phyloP scores from a whole-genome alignment of 2,329 filamentous ascomycete species.

The Xylariaceae sp. region DNA sequence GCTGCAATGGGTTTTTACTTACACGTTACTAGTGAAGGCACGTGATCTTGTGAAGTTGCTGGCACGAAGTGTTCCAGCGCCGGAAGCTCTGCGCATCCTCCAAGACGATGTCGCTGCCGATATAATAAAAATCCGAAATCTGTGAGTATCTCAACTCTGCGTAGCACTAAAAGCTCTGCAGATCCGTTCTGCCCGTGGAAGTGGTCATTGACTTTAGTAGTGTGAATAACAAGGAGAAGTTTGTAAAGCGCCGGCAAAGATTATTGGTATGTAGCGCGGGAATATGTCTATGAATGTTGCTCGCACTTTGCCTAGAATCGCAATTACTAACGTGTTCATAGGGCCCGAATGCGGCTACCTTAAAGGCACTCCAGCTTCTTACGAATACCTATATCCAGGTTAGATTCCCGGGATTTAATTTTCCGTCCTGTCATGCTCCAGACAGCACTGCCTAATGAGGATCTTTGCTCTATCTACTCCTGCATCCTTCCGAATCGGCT shows the following conservation, averaged over 20 bases:
- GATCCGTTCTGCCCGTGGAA: not conserved
- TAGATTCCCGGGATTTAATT: not conserved
- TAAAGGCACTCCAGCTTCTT: constrained; percentile 84
- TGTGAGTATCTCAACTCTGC: constrained; percentile 11
- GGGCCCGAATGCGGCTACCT: constrained; percentile 86
- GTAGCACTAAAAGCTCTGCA: not conserved
- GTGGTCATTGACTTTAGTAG: constrained; percentile 75
- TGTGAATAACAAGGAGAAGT: constrained; percentile 91
- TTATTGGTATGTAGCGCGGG: constrained; percentile 62
- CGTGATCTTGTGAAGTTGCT: constrained; percentile 94
- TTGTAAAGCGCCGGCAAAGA: constrained; percentile 91
- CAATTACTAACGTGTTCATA: constrained; percentile 11
- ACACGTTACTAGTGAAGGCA: constrained; percentile 68
- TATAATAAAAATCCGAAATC: constrained; percentile 63
- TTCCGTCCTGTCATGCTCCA: not conserved
- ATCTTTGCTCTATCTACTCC: not conserved
- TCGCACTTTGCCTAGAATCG: not conserved
- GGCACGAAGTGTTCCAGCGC: constrained; percentile 87
- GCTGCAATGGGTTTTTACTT: not conserved
- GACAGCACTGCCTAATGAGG: not conserved
- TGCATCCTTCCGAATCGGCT: not conserved
- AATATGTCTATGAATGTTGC: not conserved
- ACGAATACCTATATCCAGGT: constrained; percentile 89
- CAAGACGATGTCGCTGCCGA: constrained; percentile 92
- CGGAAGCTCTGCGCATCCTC: constrained; percentile 92